Conservation (phyloP, 139 green algal species). For the Chlorella sp. region DNA sequence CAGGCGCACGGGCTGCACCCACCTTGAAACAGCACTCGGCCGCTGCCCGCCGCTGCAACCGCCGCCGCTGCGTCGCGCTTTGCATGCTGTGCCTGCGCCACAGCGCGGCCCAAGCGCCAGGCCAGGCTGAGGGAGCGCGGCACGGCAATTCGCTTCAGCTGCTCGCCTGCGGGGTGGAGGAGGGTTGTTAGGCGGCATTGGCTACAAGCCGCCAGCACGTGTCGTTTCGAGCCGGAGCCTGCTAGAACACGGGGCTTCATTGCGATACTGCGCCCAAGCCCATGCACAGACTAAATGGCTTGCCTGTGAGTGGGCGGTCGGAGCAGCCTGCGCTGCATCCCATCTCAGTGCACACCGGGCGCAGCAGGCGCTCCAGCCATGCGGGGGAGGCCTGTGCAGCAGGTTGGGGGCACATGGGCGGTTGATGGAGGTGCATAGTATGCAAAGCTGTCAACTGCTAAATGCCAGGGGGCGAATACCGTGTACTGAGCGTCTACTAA, state of each 20-base stretch:
- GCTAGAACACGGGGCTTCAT: no score
- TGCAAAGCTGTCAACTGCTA: no score
- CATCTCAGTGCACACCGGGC: slow-evolving; percentile 53
- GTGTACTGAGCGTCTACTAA: no score
- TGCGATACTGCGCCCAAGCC: no score
- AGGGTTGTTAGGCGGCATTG: neutral
- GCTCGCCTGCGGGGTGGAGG: neutral
- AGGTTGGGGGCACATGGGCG: no score
- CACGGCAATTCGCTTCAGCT: slow-evolving; percentile 39
- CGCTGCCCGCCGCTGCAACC: slow-evolving; percentile 28
- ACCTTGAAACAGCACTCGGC: slow-evolving; percentile 39
- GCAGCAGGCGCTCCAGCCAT: slow-evolving; percentile 48
- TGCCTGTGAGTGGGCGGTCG: slow-evolving; percentile 35
- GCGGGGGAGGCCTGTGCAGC: neutral
- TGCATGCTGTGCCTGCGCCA: slow-evolving; percentile 7
- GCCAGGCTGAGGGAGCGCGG: slow-evolving; percentile 47
- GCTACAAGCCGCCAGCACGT: neutral
- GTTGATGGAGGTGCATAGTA: no score
- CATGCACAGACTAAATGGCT: no score
- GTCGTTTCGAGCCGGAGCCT: no score
- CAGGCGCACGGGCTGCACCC: neutral
- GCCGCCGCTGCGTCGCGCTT: slow-evolving; percentile 48
- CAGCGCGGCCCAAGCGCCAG: slow-evolving; percentile 40
- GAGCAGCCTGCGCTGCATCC: slow-evolving; percentile 48
- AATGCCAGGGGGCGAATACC: no score